A percentile compares a stretch with the other conserved stretches of the same genome.
Evolutionary conservation across 2,329 filamentous ascomycete species (phyloP).

Genomic region (Phialophora macrospora): DNA sequence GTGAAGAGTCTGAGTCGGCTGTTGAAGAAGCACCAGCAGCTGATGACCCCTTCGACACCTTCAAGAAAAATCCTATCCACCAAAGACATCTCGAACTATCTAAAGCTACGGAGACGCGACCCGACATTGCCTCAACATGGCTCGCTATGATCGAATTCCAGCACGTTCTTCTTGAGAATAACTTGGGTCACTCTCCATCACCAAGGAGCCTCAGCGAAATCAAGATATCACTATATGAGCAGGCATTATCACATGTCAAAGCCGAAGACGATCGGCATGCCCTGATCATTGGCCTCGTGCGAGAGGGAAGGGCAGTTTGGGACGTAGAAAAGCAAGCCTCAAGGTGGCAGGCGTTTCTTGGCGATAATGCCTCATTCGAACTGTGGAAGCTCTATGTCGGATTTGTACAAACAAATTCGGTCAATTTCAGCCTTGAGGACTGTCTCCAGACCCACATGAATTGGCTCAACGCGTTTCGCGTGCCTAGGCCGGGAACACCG

Average conservation of each 20-base stretch:
- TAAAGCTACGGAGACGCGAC: constrained; percentile 66
- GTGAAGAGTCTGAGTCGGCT: constrained; percentile 55
- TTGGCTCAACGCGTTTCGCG: constrained; percentile 56
- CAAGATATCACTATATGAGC: constrained; percentile 77
- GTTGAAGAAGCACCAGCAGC: constrained; percentile 42
- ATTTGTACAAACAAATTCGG: constrained; percentile 70
- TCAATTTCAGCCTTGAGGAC: constrained; percentile 69
- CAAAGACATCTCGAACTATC: constrained; percentile 61
- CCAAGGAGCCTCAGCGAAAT: constrained; percentile 72
- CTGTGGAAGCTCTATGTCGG: constrained; percentile 78
- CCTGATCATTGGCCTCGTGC: constrained; percentile 71
- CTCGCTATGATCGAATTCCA: constrained; percentile 79
- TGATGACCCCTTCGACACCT: constrained; percentile 60
- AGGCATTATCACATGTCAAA: constrained; percentile 68
- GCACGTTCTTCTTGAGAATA: constrained; percentile 58
- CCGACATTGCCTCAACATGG: constrained; percentile 74
- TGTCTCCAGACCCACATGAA: constrained; percentile 64
- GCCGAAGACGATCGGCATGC: constrained; percentile 57
- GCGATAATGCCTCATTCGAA: constrained; percentile 62
- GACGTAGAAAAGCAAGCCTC: constrained; percentile 63
- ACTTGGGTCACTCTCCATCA: constrained; percentile 40
- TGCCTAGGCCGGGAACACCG: constrained; percentile 2
- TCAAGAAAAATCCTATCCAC: constrained; percentile 42
- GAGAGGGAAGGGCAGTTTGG: constrained; percentile 77
- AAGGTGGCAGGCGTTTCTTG: constrained; percentile 69